Percentiles rank a stretch among this genome's conserved stretches.
Evolutionary conservation across 2,329 filamentous ascomycete genomes (phyloP).

Genomic region (Calonectria honghensis): DNA sequence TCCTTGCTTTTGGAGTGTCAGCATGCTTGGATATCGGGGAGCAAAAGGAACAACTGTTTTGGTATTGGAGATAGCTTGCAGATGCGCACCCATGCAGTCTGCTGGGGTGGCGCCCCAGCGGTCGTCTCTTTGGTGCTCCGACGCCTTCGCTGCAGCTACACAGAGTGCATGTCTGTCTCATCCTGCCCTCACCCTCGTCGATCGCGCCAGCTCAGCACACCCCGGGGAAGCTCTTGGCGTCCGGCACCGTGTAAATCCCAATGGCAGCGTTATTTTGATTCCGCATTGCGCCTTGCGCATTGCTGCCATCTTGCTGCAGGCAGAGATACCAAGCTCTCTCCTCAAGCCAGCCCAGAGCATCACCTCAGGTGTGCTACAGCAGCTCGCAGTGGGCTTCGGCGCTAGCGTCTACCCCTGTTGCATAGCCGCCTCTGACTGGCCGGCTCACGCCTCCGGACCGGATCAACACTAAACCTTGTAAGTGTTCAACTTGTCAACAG

Average conservation of each 20-base stretch:
- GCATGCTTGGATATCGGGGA: neutral
- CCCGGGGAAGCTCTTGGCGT: neutral
- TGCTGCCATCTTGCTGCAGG: neutral
- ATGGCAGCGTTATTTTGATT: too few relatives aligned
- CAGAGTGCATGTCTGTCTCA: slow-evolving; percentile 26
- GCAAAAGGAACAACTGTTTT: slow-evolving; percentile 22
- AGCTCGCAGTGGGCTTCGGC: slow-evolving; percentile 34
- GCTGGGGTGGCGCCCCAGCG: slow-evolving; percentile 2
- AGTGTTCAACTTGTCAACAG: slow-evolving; percentile 59
- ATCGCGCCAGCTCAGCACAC: neutral
- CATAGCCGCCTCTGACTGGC: slow-evolving; percentile 55
- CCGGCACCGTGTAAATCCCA: neutral
- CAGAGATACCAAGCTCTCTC: neutral
- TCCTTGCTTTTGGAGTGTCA: slow-evolving; percentile 15
- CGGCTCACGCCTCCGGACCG: slow-evolving; percentile 56
- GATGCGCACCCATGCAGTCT: slow-evolving; percentile 15
- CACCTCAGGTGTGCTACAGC: slow-evolving; percentile 15
- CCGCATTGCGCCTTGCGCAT: neutral
- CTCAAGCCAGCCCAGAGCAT: slow-evolving; percentile 24
- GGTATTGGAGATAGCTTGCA: slow-evolving; percentile 23
- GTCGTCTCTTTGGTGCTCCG: slow-evolving; percentile 8
- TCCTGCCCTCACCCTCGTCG: slow-evolving; percentile 6
- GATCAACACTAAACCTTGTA: slow-evolving; percentile 65
- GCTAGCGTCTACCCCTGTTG: slow-evolving; percentile 46
- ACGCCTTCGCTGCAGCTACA: slow-evolving; percentile 16